Conservation (phyloP, 345 rosid species). For the Brassica carinata region DNA sequence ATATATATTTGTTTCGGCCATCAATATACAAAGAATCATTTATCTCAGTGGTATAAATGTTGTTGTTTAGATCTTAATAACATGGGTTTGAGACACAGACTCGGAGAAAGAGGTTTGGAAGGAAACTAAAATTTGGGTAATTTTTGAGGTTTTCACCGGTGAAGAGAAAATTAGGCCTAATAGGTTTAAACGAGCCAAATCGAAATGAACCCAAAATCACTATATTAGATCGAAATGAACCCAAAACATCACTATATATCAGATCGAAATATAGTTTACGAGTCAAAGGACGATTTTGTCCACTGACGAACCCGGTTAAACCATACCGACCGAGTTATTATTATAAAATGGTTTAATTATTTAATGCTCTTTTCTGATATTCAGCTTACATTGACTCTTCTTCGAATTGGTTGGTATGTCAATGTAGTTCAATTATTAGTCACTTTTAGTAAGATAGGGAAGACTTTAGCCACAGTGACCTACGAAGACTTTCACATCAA, state of each 20-base stretch:
- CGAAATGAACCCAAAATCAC: not conserved
- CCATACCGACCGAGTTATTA: not conserved
- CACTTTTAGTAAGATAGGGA: not conserved
- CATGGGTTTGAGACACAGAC: too few relatives aligned
- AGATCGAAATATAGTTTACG: too few relatives aligned
- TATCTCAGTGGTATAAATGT: too few relatives aligned
- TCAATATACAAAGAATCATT: too few relatives aligned
- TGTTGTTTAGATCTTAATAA: too few relatives aligned
- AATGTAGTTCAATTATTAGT: not conserved
- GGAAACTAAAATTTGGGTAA: not conserved
- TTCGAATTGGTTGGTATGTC: not conserved
- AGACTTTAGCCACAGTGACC: slow-evolving; percentile 23
- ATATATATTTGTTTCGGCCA: too few relatives aligned
- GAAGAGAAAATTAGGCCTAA: too few relatives aligned
- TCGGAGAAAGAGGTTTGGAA: slow-evolving; percentile 4
- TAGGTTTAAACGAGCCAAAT: not conserved
- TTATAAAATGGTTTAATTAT: not conserved
- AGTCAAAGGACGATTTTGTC: too few relatives aligned
- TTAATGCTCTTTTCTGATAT: not conserved
- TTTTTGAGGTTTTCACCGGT: too few relatives aligned
- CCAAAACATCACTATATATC: too few relatives aligned
- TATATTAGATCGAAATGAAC: too few relatives aligned
- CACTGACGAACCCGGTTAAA: not conserved
- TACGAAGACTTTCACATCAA: slow-evolving; percentile 28
- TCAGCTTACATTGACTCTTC: not conserved